Percentiles rank a stretch among this genome's conserved stretches.
phyloP scores from a whole-genome alignment of 108 stramenopile genomes.

The Aurantiochytrium sp. region DNA sequence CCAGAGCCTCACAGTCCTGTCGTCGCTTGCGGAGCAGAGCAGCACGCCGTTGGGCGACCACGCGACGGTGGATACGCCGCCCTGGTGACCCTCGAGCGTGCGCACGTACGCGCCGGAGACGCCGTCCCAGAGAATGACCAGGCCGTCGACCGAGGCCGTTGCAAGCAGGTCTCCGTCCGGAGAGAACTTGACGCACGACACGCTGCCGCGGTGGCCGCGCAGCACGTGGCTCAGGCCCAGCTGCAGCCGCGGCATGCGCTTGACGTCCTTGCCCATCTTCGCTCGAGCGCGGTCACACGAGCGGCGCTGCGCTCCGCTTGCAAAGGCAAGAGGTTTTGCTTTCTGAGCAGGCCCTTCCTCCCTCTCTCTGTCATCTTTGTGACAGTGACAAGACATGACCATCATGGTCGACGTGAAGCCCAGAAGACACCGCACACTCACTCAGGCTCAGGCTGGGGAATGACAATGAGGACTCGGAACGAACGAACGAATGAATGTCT shows the following conservation, averaged over 20 bases:
- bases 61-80: neutral
- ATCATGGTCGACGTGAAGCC: no score
- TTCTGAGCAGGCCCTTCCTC: no score
- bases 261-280: neutral
- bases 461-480: no score
- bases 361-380: no score
- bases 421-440: no score
- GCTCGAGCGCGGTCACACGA: no score
- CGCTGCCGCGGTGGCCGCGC: neutral
- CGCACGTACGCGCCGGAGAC: neutral
- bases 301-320: no score
- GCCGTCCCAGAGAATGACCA: neutral
- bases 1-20: neutral
- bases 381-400: no score
- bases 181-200: neutral
- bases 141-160: neutral
- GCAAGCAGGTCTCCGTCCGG: neutral
- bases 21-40: neutral
- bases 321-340: no score
- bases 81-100: neutral
- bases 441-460: no score
- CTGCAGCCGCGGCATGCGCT: neutral
- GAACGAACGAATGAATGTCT: no score
- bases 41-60: neutral
- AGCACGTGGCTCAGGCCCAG: neutral